phyloP scores from a whole-genome alignment of 192 early-diverging fungal genomes.

The Dimargaris verticillata region DNA sequence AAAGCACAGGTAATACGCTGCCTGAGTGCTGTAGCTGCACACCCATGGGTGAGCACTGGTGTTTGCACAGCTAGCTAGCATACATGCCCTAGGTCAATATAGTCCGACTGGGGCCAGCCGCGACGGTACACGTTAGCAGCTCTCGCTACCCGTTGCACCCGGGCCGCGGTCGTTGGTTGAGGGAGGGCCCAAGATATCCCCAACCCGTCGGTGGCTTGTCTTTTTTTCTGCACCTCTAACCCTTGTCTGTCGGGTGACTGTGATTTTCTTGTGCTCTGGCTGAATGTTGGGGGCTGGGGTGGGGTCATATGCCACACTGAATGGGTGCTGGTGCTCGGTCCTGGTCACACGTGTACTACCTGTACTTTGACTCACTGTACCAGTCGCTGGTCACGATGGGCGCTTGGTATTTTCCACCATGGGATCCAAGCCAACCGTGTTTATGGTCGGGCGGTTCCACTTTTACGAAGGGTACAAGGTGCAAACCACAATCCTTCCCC shows the following conservation, averaged over 20 bases:
- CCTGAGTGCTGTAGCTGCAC: background rate
- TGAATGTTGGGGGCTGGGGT: too few species aligned
- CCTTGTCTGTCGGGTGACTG: background rate
- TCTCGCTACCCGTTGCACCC: too few species aligned
- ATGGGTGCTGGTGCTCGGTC: background rate
- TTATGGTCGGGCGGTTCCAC: constrained; percentile 83
- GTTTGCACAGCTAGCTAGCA: background rate
- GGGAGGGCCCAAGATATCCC: too few species aligned
- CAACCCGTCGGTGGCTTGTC: too few species aligned
- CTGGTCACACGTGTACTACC: background rate
- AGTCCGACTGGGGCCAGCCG: background rate
- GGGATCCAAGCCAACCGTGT: constrained; percentile 49
- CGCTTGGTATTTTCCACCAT: constrained; percentile 68
- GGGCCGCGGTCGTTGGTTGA: too few species aligned
- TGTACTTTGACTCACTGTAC: too few species aligned
- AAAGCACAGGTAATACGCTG: constrained; percentile 39
- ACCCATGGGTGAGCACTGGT: background rate
- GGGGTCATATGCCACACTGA: too few species aligned
- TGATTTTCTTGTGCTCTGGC: constrained; percentile 1
- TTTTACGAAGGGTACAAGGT: constrained; percentile 78
- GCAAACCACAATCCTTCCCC: constrained; percentile 62
- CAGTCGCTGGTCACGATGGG: constrained; percentile 26
- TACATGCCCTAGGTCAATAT: background rate
- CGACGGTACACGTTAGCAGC: too few species aligned
- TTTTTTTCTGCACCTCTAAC: too few species aligned